Evolutionary conservation across 108 stramenopile species (phyloP).

Genomic region (Stephanodiscus triporus): DNA sequence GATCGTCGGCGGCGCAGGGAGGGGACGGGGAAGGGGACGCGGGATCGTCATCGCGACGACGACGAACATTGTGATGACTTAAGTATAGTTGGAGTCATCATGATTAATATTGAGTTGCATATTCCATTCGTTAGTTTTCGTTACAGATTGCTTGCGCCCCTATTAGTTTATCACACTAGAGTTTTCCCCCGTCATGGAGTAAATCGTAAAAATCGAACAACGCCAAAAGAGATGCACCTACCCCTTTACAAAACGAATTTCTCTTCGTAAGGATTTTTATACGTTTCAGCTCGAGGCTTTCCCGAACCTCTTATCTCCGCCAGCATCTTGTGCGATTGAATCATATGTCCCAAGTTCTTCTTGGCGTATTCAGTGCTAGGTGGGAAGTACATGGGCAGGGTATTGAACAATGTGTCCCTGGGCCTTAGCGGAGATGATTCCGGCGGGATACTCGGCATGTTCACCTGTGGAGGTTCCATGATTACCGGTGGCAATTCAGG

Average conservation of each 20-base stretch:
- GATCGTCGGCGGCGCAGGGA: no score
- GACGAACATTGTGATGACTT: no score
- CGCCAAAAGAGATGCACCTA: no score
- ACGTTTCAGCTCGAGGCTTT: background rate
- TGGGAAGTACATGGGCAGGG: background rate
- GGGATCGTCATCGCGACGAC: no score
- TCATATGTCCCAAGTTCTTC: conserved; percentile 11
- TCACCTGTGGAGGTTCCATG: conserved; percentile 31
- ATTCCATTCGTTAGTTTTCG: no score
- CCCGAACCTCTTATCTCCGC: background rate
- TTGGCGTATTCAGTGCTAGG: background rate
- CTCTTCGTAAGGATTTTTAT: conserved; percentile 34
- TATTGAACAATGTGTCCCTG: background rate
- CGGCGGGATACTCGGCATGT: background rate
- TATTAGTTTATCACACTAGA: no score
- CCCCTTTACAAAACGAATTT: background rate
- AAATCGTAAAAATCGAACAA: no score
- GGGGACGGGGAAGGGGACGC: no score
- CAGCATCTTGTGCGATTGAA: conserved; percentile 16
- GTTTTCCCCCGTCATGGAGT: no score
- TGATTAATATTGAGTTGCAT: no score
- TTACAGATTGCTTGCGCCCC: no score
- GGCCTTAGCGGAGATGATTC: background rate
- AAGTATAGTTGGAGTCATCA: no score
- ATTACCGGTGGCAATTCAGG: conserved; percentile 39